phyloP scores from a whole-genome alignment of 2,329 filamentous ascomycete species.

The Xylogone sp. region DNA sequence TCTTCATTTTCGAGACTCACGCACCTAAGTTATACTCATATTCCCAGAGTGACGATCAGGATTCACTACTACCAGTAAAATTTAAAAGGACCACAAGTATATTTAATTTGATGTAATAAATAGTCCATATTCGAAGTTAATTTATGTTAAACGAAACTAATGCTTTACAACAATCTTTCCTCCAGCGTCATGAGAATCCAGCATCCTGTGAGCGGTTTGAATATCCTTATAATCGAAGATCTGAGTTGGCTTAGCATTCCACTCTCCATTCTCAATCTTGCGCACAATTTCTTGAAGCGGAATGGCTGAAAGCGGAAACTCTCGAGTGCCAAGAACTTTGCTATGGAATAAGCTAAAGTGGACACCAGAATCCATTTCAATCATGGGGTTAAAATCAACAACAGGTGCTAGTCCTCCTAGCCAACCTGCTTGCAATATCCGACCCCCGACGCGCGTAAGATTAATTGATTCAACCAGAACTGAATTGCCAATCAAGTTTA shows the following conservation, averaged over 20 bases:
- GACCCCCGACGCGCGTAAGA: constrained; percentile 30
- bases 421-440: constrained; percentile 35
- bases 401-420: constrained; percentile 37
- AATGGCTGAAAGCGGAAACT: constrained; percentile 26
- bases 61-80: no score
- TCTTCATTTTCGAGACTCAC: no score
- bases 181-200: constrained; percentile 8
- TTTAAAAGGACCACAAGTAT: no score
- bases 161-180: neutral
- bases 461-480: constrained; percentile 34
- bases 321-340: constrained; percentile 7
- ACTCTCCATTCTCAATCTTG: constrained; percentile 31
- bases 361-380: constrained; percentile 10
- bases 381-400: constrained; percentile 10
- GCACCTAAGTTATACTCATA: no score
- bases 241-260: constrained; percentile 7
- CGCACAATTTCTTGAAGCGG: constrained; percentile 33
- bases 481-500: constrained; percentile 37
- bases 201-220: constrained; percentile 4
- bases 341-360: constrained; percentile 13
- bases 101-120: no score
- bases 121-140: no score
- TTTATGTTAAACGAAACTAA: neutral
- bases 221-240: constrained; percentile 9
- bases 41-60: no score